Base-by-base conservation (phyloP, 768 basidiomycete species). In the Amylocystis lapponica region DNA sequence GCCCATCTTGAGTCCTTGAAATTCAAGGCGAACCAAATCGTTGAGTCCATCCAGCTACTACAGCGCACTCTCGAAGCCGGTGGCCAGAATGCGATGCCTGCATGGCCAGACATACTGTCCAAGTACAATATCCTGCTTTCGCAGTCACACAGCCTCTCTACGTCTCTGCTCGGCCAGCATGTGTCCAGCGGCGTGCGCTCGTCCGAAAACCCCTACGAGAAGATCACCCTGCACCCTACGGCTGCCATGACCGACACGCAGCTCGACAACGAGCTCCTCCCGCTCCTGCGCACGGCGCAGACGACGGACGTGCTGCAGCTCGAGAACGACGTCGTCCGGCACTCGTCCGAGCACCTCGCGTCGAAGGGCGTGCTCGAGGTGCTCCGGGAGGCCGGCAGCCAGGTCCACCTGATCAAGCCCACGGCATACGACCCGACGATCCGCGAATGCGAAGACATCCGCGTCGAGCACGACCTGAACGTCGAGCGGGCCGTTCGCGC, bases 41-140 rank as follows among this genome's bases (percentile, higher is more conserved):
- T 87, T 34, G 87, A 90, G 39, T 85, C 84, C 6, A 82, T 89
- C 19, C 68, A 79, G 44, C 66, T 69, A 0, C 67, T 89, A 8
- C 80, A 81, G 43, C 69, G 75, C 40, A 81, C 76, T 6, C 68
- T 89, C 51, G 81, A 86, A 41, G 69, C 66, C 6, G 74, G 74
- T 11, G 70, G 77, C 27, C 72, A 69, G 33, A 66, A 64, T 27
- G 68, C 58, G n/a, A 87, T 89, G 79, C 80, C 83, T 3, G 64
- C 84, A 7, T 91, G 89, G 89, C 89, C 88, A 3, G 88, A 91
- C 55, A 78, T 92, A 42, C 71, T 91, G 41, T 80, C 83, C 12
- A 90, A 89, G 68, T 91, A 90, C 75, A 89, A 82, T 52, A 74
- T 87, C 49, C 72, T 92, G 21, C 74, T 91, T 43, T 86, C 86